These are phyloP conservation scores for Botrytis fragariae DNA, from an alignment of 2,329 filamentous ascomycete genomes.

Conservation along the genomic window DNA sequence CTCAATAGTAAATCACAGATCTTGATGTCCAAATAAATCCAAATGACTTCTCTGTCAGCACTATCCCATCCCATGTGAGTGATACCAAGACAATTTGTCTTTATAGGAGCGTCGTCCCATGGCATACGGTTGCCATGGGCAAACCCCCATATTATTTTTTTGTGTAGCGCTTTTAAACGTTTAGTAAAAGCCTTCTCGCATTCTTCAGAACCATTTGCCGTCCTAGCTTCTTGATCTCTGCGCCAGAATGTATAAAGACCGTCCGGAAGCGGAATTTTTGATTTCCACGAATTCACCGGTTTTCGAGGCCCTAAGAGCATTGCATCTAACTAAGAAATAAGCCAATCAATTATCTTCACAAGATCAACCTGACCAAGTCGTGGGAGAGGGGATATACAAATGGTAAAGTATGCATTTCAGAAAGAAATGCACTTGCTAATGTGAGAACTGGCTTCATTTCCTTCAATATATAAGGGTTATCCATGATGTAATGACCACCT, in stretches of 20 bases:
- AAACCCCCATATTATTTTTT: background rate
- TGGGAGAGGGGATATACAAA: background rate
- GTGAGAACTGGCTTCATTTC: conserved; percentile 28
- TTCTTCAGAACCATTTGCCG: background rate
- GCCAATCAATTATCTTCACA: background rate
- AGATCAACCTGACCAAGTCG: background rate
- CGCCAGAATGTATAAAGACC: conserved; percentile 6
- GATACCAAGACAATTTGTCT: background rate
- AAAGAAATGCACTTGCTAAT: conserved; percentile 32
- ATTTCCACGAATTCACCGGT: background rate
- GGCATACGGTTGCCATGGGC: background rate
- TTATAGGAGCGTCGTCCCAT: background rate
- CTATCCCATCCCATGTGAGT: background rate
- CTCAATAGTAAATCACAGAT: background rate
- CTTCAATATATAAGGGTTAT: conserved; percentile 25
- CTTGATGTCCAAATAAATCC: background rate
- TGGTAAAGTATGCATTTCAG: background rate
- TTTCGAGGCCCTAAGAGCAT: background rate
- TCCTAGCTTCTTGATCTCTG: background rate
- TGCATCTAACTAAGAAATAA: conserved; percentile 1
- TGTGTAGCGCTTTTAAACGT: background rate
- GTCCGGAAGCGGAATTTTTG: background rate
- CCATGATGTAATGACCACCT: conserved; percentile 18
- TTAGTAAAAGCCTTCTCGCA: background rate
- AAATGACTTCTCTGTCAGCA: background rate